phyloP scores from a whole-genome alignment of 108 stramenopile species.

The Chaetoceros muelleri region DNA sequence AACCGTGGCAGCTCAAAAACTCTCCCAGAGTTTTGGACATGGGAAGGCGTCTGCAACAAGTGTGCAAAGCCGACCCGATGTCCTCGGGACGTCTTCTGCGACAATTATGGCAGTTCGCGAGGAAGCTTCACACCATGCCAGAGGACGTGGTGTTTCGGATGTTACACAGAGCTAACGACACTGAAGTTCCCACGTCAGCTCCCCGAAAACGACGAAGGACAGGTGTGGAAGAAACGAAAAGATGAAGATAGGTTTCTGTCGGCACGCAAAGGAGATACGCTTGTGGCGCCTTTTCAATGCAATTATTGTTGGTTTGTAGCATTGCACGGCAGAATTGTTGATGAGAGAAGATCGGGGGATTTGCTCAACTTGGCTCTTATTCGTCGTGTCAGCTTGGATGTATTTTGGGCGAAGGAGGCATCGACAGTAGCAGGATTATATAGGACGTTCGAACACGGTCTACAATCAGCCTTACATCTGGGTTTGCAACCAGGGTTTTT shows the following conservation, averaged over 20 bases:
- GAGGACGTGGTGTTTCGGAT: conserved; percentile 6
- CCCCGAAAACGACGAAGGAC: neutral
- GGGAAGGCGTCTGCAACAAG: conserved; percentile 3
- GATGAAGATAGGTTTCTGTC: neutral
- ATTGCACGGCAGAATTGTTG: neutral
- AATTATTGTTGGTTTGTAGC: neutral
- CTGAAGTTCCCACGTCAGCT: neutral
- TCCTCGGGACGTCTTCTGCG: neutral
- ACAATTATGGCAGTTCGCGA: neutral
- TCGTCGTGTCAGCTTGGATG: conserved; percentile 1
- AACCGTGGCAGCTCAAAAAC: conserved; percentile 8
- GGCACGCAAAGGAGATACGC: neutral
- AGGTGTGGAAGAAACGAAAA: neutral
- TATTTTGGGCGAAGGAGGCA: neutral
- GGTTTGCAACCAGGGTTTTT: neutral
- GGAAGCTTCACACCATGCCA: conserved; percentile 2
- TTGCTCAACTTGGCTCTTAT: neutral
- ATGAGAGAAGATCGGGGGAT: neutral
- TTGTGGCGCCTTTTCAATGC: conserved; percentile 3
- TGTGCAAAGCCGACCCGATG: conserved; percentile 4
- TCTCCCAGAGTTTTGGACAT: conserved; percentile 1
- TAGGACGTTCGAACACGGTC: no score
- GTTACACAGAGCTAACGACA: conserved; percentile 1
- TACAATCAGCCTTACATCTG: no score
- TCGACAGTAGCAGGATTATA: neutral